Evolutionary conservation across 768 basidiomycete genomes (phyloP).

Genomic region (Lactifluus volemus): DNA sequence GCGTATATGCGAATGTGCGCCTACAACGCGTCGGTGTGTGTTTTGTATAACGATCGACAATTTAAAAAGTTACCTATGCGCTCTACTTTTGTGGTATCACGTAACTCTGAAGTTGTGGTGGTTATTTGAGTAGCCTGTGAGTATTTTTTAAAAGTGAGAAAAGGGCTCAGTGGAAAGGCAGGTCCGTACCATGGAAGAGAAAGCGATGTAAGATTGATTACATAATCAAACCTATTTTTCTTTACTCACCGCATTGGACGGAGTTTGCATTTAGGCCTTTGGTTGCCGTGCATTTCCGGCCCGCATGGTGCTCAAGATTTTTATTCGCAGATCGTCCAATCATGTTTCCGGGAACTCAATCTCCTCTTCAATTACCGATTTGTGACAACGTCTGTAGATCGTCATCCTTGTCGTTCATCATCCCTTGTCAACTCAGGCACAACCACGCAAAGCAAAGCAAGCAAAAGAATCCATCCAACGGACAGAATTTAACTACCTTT

Average conservation of each 20-base stretch:
- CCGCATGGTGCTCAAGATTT: too few species aligned
- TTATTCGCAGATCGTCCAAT: too few species aligned
- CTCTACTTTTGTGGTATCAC: conserved; percentile 90
- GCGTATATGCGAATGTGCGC: conserved; percentile 90
- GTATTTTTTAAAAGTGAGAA: background rate
- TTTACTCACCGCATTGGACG: too few species aligned
- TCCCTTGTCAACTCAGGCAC: too few species aligned
- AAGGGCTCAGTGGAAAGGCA: background rate
- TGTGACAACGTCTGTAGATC: background rate
- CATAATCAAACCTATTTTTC: too few species aligned
- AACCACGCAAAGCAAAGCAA: background rate
- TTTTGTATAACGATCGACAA: conserved; percentile 2
- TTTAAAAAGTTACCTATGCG: conserved; percentile 55
- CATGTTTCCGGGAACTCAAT: background rate
- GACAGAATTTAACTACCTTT: background rate
- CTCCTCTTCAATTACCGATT: background rate
- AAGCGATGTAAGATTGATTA: background rate
- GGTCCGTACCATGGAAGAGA: conserved; percentile 24
- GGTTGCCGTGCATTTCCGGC: too few species aligned
- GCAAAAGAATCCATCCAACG: background rate
- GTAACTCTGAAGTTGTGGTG: conserved; percentile 68
- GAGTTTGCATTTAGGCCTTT: too few species aligned
- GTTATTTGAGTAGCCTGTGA: conserved; percentile 60
- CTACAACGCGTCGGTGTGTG: conserved; percentile 30
- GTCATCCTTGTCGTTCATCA: too few species aligned